Evolutionary conservation across 2,329 filamentous ascomycete species (phyloP).

Genomic region (Stemphylium beticola): DNA sequence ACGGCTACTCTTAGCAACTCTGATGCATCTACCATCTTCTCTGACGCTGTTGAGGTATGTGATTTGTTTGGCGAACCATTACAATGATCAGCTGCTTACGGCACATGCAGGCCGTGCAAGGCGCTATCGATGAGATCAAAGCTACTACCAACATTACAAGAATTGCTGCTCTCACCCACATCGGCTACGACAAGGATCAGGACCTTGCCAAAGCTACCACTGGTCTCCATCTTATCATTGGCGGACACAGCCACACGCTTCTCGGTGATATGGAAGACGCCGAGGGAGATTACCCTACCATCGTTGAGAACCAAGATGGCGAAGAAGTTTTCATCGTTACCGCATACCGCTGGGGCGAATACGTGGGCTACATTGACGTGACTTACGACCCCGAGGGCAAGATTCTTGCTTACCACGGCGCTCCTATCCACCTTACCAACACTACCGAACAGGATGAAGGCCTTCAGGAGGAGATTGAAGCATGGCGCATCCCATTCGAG

Average conservation of each 20-base stretch:
- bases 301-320: slow-evolving; percentile 65
- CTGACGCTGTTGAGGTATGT: slow-evolving; percentile 57
- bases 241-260: slow-evolving; percentile 64
- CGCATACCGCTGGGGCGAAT: slow-evolving; percentile 72
- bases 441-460: slow-evolving; percentile 62
- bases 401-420: slow-evolving; percentile 67
- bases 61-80: neutral
- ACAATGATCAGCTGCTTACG: neutral
- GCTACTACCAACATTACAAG: slow-evolving; percentile 67
- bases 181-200: slow-evolving; percentile 69
- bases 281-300: slow-evolving; percentile 68
- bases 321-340: slow-evolving; percentile 73
- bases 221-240: slow-evolving; percentile 72
- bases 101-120: slow-evolving; percentile 58
- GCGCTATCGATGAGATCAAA: slow-evolving; percentile 66
- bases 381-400: slow-evolving; percentile 67
- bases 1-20: slow-evolving; percentile 66
- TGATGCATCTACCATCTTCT: slow-evolving; percentile 64
- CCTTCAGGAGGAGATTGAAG: slow-evolving; percentile 64
- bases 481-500: slow-evolving; percentile 68
- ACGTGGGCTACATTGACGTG: slow-evolving; percentile 71
- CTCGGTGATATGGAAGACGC: slow-evolving; percentile 66
- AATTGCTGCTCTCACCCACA: slow-evolving; percentile 71
- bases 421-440: slow-evolving; percentile 69
- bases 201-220: slow-evolving; percentile 65